These are phyloP conservation scores for Carex parvula DNA, from an alignment of 176 grass and related monocot genomes.

Conservation along the genomic window DNA sequence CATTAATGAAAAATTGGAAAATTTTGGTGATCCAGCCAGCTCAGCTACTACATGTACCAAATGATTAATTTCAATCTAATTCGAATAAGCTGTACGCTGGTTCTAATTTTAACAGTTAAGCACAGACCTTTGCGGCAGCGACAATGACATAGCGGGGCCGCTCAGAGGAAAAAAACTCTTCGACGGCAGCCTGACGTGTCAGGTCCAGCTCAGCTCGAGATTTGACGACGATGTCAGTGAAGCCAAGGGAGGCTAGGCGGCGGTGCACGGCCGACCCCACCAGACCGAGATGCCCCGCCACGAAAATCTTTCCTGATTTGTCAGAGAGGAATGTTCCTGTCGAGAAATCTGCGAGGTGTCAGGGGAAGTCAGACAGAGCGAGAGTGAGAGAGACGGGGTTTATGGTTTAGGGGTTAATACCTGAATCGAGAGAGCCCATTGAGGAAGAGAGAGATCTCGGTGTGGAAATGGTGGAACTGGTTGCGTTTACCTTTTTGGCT, in stretches of 20 bases:
- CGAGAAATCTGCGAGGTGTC: not conserved
- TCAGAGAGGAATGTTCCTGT: conserved; percentile 33
- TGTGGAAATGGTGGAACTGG: not conserved
- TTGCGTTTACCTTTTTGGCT: not conserved
- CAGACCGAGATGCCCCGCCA: conserved; percentile 39
- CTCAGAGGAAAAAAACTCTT: conserved; percentile 40
- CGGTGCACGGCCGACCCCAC: conserved; percentile 41
- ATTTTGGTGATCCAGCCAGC: not conserved
- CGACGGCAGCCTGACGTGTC: conserved; percentile 47
- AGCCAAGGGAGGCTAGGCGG: conserved; percentile 29
- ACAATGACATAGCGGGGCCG: conserved; percentile 39
- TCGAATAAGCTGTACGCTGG: not conserved
- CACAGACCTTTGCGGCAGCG: conserved; percentile 39
- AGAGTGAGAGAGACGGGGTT: not conserved
- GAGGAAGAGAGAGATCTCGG: conserved; percentile 14
- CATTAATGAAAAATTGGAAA: not conserved
- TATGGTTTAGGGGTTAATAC: conserved; percentile 16
- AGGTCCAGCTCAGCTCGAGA: conserved; percentile 42
- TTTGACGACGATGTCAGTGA: conserved; percentile 34
- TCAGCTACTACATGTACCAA: not conserved
- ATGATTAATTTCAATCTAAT: not conserved
- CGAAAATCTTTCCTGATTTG: conserved; percentile 34
- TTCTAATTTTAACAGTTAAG: not conserved
- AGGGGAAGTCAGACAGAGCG: not conserved
- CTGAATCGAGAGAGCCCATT: conserved; percentile 26